phyloP scores from a whole-genome alignment of 768 basidiomycete genomes.

The Artomyces pyxidatus region DNA sequence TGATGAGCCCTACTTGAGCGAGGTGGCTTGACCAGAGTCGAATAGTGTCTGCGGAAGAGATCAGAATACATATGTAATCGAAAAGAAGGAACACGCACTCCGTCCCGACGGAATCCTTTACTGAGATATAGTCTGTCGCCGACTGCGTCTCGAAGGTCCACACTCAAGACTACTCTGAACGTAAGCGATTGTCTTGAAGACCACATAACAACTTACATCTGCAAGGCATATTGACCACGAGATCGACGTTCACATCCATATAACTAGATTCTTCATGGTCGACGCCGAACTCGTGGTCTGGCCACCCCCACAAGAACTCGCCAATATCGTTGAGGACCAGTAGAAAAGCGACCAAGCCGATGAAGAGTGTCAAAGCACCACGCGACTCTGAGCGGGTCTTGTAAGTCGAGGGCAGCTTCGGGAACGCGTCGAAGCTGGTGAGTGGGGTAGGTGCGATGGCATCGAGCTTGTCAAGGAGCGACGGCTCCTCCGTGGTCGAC shows the following conservation, averaged over 20 bases:
- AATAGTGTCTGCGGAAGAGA: slow-evolving; percentile 53
- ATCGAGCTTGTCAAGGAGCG: slow-evolving; percentile 22
- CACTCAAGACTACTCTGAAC: slow-evolving; percentile 53
- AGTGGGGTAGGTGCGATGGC: slow-evolving; percentile 20
- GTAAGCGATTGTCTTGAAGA: neutral
- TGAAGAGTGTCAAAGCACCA: slow-evolving; percentile 44
- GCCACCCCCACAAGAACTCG: slow-evolving; percentile 93
- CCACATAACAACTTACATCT: slow-evolving; percentile 51
- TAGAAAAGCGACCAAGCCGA: slow-evolving; percentile 54
- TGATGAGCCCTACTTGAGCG: slow-evolving; percentile 37
- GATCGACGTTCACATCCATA: slow-evolving; percentile 84
- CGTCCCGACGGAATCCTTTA: slow-evolving; percentile 74
- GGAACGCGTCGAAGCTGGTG: slow-evolving; percentile 32
- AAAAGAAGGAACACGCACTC: slow-evolving; percentile 38
- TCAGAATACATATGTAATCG: neutral
- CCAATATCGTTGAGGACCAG: slow-evolving; percentile 83
- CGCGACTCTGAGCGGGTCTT: slow-evolving; percentile 19
- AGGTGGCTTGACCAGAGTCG: slow-evolving; percentile 72
- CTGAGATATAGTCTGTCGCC: slow-evolving; percentile 87
- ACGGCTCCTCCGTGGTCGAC: slow-evolving; percentile 4
- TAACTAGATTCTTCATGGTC: slow-evolving; percentile 53
- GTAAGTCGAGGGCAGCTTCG: slow-evolving; percentile 31
- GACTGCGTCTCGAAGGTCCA: slow-evolving; percentile 89
- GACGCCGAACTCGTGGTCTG: slow-evolving; percentile 83
- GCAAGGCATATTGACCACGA: slow-evolving; percentile 92